Evolutionary conservation across 441 rosid genomes (phyloP).

Genomic region (Erysimum cheiri): DNA sequence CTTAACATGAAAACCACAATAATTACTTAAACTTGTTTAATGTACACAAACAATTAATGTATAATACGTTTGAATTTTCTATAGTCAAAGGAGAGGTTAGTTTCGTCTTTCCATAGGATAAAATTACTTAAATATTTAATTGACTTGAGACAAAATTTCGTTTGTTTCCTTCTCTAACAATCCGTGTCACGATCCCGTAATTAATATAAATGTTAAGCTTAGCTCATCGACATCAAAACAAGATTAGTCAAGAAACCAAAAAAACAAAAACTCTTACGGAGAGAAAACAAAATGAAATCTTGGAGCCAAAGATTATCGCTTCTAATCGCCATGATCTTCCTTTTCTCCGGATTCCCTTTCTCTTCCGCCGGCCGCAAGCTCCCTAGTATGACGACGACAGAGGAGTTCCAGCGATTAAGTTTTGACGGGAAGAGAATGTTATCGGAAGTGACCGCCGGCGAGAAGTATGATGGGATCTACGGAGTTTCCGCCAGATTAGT

Average conservation of each 20-base stretch:
- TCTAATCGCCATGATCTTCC: slow-evolving; percentile 24
- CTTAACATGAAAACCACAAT: no score
- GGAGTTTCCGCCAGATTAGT: slow-evolving; percentile 37
- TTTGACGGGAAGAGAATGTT: slow-evolving; percentile 22
- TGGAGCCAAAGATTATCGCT: slow-evolving; percentile 28
- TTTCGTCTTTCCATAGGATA: slow-evolving; percentile 19
- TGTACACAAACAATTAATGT: no score
- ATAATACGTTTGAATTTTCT: neutral
- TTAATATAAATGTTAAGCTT: slow-evolving; percentile 29
- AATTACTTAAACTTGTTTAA: no score
- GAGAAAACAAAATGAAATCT: slow-evolving; percentile 32
- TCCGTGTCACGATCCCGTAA: slow-evolving; percentile 30
- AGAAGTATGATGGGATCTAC: slow-evolving; percentile 33
- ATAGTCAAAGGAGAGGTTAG: slow-evolving; percentile 34
- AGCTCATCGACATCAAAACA: slow-evolving; percentile 28
- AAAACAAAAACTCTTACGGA: neutral
- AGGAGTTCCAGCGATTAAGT: slow-evolving; percentile 15
- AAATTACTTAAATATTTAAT: slow-evolving; percentile 16
- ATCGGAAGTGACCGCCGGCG: neutral
- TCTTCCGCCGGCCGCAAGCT: slow-evolving; percentile 34
- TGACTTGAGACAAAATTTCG: neutral
- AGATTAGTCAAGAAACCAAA: slow-evolving; percentile 23
- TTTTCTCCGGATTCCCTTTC: slow-evolving; percentile 16
- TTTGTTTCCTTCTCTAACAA: slow-evolving; percentile 30
- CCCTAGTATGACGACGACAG: slow-evolving; percentile 7